phyloP scores from a whole-genome alignment of 345 rosid genomes.

The Cochlearia excelsa region DNA sequence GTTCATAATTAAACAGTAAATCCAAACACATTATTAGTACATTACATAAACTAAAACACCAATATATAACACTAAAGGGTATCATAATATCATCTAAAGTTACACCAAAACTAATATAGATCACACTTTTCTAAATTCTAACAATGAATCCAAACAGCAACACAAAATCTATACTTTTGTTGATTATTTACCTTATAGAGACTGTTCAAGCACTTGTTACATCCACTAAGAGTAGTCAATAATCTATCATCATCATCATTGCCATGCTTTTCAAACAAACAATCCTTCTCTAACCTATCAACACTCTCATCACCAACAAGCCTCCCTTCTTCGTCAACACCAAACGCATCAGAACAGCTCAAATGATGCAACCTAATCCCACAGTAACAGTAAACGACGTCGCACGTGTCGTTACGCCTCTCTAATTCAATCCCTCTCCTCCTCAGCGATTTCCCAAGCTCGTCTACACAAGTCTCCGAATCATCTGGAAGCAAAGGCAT shows the following conservation, averaged over 20 bases:
- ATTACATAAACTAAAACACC: slow-evolving; percentile 1
- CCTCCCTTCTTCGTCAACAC: slow-evolving; percentile 46
- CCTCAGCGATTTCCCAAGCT: slow-evolving; percentile 61
- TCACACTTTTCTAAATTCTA: not conserved
- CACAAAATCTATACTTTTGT: too few species aligned
- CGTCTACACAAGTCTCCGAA: slow-evolving; percentile 89
- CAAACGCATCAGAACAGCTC: slow-evolving; percentile 70
- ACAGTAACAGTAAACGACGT: slow-evolving; percentile 78
- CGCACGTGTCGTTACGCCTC: slow-evolving; percentile 78
- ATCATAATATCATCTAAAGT: not conserved
- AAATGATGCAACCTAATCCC: slow-evolving; percentile 78
- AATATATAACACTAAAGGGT: slow-evolving; percentile 11
- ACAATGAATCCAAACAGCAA: not conserved
- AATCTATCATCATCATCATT: slow-evolving; percentile 35
- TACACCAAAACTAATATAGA: not conserved
- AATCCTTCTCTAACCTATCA: slow-evolving; percentile 61
- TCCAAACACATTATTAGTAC: not conserved
- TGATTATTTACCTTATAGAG: slow-evolving; percentile 45
- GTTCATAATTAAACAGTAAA: not conserved
- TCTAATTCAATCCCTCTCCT: slow-evolving; percentile 60
- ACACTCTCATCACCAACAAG: slow-evolving; percentile 65
- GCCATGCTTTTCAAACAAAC: slow-evolving; percentile 48
- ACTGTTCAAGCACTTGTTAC: slow-evolving; percentile 75
- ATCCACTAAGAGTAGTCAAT: slow-evolving; percentile 63
- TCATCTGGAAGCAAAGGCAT: slow-evolving; percentile 89